Conservation (phyloP, 1,284 basidiomycete genomes). For the Ustilago esculenta region DNA sequence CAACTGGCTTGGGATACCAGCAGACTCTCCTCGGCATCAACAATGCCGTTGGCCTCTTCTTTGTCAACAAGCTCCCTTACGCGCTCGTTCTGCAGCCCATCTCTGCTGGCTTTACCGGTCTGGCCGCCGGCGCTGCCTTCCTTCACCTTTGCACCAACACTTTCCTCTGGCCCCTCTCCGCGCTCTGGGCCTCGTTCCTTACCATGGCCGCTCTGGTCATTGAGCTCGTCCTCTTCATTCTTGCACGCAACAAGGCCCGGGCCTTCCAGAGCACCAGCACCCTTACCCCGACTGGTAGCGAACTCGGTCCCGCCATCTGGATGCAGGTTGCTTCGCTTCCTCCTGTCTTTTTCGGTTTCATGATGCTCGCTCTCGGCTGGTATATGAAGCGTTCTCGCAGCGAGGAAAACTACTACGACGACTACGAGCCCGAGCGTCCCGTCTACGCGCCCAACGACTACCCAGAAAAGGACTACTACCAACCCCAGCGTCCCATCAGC, state of each 20-base stretch:
- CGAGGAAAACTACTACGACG: slow-evolving; percentile 45
- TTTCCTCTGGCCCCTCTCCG: slow-evolving; percentile 53
- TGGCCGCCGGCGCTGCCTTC: slow-evolving; percentile 54
- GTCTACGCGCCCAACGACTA: slow-evolving; percentile 27
- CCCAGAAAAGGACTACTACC: slow-evolving; percentile 30
- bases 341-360: slow-evolving; percentile 52
- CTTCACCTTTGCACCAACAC: slow-evolving; percentile 55
- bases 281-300: slow-evolving; percentile 9
- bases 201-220: slow-evolving; percentile 52
- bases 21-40: slow-evolving; percentile 27
- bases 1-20: slow-evolving; percentile 49
- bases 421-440: slow-evolving; percentile 43
- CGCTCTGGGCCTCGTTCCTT: slow-evolving; percentile 51
- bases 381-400: slow-evolving; percentile 38
- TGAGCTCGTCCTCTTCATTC: slow-evolving; percentile 55
- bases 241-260: slow-evolving; percentile 36
- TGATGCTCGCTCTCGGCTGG: slow-evolving; percentile 49
- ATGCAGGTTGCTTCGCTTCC: slow-evolving; percentile 57
- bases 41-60: slow-evolving; percentile 24
- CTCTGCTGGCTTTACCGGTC: slow-evolving; percentile 54
- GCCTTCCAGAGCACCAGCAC: slow-evolving; percentile 19
- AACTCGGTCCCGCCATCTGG: slow-evolving; percentile 56
- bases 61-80: slow-evolving; percentile 51
- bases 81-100: slow-evolving; percentile 59
- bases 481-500: slow-evolving; percentile 32